phyloP scores from a whole-genome alignment of 1,139 yeast genomes.

The Kodamaea fungicola region DNA sequence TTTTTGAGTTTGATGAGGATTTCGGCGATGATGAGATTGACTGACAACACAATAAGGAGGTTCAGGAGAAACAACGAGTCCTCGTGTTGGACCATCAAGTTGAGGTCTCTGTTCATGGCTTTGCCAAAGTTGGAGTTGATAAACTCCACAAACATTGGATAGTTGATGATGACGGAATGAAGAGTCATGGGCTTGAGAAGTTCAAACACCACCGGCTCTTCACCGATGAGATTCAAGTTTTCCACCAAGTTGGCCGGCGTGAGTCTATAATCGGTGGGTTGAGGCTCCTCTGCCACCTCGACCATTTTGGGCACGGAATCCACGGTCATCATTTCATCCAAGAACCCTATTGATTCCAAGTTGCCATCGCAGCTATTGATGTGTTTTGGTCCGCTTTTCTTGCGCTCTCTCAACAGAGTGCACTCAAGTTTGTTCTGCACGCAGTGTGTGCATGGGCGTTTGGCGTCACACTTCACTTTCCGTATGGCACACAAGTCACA shows the following conservation, averaged over 20 bases:
- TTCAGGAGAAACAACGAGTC: constrained; percentile 33
- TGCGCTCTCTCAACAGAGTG: constrained; percentile 36
- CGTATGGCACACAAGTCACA: constrained; percentile 48
- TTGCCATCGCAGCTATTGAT: constrained; percentile 29
- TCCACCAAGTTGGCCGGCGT: constrained; percentile 14
- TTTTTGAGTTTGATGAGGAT: constrained; percentile 29
- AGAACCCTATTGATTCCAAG: constrained; percentile 27
- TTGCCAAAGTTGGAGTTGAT: constrained; percentile 19
- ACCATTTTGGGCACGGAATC: not conserved
- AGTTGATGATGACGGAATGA: constrained; percentile 24
- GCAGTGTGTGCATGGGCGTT: constrained; percentile 42
- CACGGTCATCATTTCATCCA: constrained; percentile 12
- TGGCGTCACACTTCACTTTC: constrained; percentile 41
- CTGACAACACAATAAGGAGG: constrained; percentile 26
- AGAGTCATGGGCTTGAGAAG: constrained; percentile 27
- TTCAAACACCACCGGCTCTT: constrained; percentile 15
- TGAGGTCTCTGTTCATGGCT: constrained; percentile 13
- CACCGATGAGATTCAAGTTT: constrained; percentile 12
- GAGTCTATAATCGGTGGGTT: constrained; percentile 11
- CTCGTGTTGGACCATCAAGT: constrained; percentile 23
- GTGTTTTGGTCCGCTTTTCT: constrained; percentile 45
- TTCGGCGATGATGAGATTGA: constrained; percentile 30
- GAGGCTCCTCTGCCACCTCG: not conserved
- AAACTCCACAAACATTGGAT: constrained; percentile 24
- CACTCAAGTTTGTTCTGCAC: constrained; percentile 34